Conservation (phyloP, 1,284 basidiomycete genomes). For the Ceratobasidium sp. region DNA sequence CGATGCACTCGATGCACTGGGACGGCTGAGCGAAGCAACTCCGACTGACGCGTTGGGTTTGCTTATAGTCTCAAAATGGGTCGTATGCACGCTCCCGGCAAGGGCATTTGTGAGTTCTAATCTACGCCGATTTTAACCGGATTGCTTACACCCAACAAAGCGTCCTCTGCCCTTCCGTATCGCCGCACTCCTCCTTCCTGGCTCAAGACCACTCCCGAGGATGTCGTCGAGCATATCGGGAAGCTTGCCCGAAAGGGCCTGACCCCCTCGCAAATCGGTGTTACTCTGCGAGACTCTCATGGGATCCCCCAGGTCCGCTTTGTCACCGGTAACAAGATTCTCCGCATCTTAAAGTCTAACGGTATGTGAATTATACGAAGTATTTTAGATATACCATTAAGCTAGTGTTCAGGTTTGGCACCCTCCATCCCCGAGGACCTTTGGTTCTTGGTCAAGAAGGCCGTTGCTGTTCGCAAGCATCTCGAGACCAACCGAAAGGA, state of each 20-base stretch:
- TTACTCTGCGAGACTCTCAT: slow-evolving; percentile 97
- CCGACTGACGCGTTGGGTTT: slow-evolving; percentile 21
- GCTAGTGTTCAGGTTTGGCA: slow-evolving; percentile 81
- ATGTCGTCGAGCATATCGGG: slow-evolving; percentile 95
- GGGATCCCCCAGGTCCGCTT: slow-evolving; percentile 98
- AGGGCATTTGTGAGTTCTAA: slow-evolving; percentile 89
- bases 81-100: slow-evolving; percentile 98
- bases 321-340: slow-evolving; percentile 99
- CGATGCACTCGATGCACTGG: slow-evolving; percentile 39
- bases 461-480: slow-evolving; percentile 98
- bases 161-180: slow-evolving; percentile 98
- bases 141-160: slow-evolving; percentile 58
- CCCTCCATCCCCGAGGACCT: slow-evolving; percentile 99
- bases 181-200: slow-evolving; percentile 94
- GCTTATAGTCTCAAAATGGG: slow-evolving; percentile 72
- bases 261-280: slow-evolving; percentile 98
- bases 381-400: neutral
- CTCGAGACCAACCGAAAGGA: slow-evolving; percentile 98
- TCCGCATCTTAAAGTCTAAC: slow-evolving; percentile 96
- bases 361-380: slow-evolving; percentile 67
- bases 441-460: slow-evolving; percentile 99
- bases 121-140: slow-evolving; percentile 18
- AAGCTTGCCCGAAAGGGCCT: slow-evolving; percentile 99
- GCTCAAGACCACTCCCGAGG: slow-evolving; percentile 97
- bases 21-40: slow-evolving; percentile 45